Base-by-base conservation (phyloP, 1,284 basidiomycete species). In the Leccinum solheimii region DNA sequence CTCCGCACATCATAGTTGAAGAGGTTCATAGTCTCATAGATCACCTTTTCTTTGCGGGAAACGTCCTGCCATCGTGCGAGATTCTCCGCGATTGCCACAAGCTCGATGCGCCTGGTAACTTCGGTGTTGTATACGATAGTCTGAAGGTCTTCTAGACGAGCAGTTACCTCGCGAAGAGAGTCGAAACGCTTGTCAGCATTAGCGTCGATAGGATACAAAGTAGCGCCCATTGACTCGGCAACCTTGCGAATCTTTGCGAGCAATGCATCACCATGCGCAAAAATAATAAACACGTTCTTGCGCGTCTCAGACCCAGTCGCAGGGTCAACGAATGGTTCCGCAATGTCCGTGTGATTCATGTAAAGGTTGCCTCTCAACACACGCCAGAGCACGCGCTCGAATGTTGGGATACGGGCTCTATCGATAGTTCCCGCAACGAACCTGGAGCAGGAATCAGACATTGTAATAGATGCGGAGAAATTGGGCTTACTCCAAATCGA, bases 231-330 rank as follows among this genome's bases (percentile, higher is more conserved):
- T 34, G 94, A 96, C 79, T 98, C 97, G 52, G 95, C 92, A 64
- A 99, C 94, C 77, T 97, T 98, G 74, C 97, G 94, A 73, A 99
- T 98, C 84, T 99, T 99, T 69, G 92, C 86, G 32, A 99, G 87
- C 21, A 99, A 83, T 49, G 92, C 90, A 55, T 94, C 88, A 38
- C 97, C 97, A 71, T 99, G 97, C 0, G 97, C 97, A 72, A 99
- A 99, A 76, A 99, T 98, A 80, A 99, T 97, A 81, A 99, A 99
- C 50, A 99, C 97, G 69, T 98, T 96, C 85, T 99, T 99, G 80
- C 90, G 87, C 8, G 91, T 92, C 77, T 95, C 91, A 43, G 80
- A 82, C 49, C 91, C 91, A 2, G 90, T 91, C 50, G 82, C 83
- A 14, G 95, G 89, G 72, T 98, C 92, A 62, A 95, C 83, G 72